Percentiles rank a stretch among this genome's conserved stretches.
Conservation (phyloP, 495 filamentous ascomycete species). For the Opeltia flavorubescens region DNA sequence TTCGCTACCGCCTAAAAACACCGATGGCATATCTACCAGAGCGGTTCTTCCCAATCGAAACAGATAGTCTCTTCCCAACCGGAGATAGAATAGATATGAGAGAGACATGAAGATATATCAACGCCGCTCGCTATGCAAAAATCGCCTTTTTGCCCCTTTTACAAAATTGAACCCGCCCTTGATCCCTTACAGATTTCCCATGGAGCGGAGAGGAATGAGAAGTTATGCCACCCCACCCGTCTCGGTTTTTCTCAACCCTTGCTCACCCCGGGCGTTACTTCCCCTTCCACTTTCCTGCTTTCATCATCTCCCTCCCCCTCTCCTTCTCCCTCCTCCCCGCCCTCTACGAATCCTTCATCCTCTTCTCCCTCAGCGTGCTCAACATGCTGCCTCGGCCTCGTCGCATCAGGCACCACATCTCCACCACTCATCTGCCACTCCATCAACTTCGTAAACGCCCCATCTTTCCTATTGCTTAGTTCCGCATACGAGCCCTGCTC, state of each 20-base stretch:
- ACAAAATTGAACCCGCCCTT: too few species aligned
- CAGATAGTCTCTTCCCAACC: too few species aligned
- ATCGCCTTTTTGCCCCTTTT: neutral
- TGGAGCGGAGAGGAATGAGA: neutral
- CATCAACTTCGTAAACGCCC: conserved; percentile 89
- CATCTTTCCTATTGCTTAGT: conserved; percentile 53
- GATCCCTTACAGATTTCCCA: too few species aligned
- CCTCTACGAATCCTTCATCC: conserved; percentile 2
- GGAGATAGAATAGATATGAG: too few species aligned
- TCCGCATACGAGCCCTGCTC: conserved; percentile 75
- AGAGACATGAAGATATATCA: too few species aligned
- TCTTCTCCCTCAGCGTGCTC: conserved; percentile 5
- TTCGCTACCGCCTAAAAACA: too few species aligned
- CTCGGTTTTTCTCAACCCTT: neutral
- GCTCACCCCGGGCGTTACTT: neutral
- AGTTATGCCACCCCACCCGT: neutral
- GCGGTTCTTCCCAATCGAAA: too few species aligned
- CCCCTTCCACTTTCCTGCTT: neutral
- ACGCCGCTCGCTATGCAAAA: neutral
- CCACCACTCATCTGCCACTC: conserved; percentile 96
- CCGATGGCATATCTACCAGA: too few species aligned
- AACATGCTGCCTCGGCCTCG: conserved; percentile 17
- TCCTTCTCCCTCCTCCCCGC: neutral
- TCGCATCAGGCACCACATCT: conserved; percentile 28
- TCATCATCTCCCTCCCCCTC: neutral